These are phyloP conservation scores for Coniella lustricola DNA, from an alignment of 2,329 filamentous ascomycete species.

Conservation along the genomic window DNA sequence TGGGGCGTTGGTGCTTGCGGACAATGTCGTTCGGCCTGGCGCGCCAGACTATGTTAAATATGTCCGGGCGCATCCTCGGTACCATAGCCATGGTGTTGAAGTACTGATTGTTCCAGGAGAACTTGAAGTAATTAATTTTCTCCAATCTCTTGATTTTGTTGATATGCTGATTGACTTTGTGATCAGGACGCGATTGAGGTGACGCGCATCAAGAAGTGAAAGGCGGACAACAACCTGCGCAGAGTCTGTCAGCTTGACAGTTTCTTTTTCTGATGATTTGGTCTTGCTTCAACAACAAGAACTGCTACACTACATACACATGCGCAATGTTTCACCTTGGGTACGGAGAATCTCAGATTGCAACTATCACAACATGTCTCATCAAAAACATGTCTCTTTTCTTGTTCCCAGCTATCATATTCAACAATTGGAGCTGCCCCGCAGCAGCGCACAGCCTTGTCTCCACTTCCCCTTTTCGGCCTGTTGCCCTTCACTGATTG, in stretches of 20 bases:
- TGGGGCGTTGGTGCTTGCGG: neutral
- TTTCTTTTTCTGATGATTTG: no score
- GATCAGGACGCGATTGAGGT: slow-evolving; percentile 3
- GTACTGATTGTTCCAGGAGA: neutral
- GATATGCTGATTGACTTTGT: neutral
- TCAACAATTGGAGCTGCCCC: neutral
- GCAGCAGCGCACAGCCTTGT: neutral
- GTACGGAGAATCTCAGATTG: no score
- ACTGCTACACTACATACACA: no score
- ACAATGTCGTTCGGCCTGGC: slow-evolving; percentile 1
- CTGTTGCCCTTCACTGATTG: neutral
- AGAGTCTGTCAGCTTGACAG: no score
- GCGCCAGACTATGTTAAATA: slow-evolving; percentile 5
- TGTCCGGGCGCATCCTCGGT: neutral
- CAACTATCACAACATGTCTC: no score
- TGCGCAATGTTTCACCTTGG: no score
- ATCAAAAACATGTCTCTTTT: no score
- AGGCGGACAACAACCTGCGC: no score
- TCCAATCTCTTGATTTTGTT: neutral
- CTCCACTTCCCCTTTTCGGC: slow-evolving; percentile 1
- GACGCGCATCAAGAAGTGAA: slow-evolving; percentile 1
- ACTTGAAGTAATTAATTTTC: neutral
- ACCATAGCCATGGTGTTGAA: neutral
- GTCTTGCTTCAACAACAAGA: no score
- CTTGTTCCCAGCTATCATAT: no score